A percentile compares a stretch with the other conserved stretches of the same genome.
These are phyloP conservation scores for Bonnemaisonia californica DNA, from an alignment of 31 red algal genomes.

Conservation along the genomic window DNA sequence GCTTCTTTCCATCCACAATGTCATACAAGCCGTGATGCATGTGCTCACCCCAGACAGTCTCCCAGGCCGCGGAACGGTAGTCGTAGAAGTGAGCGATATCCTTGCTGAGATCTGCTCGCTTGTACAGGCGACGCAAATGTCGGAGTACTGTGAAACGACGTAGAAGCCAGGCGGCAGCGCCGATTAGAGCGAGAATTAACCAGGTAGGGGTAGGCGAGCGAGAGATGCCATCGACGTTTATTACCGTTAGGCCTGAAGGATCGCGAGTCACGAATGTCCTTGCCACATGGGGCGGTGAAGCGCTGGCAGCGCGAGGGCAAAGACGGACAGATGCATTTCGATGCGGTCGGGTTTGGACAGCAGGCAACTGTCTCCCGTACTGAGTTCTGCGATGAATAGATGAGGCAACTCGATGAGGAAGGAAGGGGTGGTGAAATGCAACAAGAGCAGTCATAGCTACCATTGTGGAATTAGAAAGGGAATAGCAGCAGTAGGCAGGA, in stretches of 20 bases:
- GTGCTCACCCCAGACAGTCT: conserved; percentile 94
- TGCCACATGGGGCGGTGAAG: not conserved
- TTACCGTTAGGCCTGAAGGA: conserved; percentile 26
- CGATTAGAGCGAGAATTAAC: conserved; percentile 32
- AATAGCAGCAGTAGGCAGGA: too few relatives aligned
- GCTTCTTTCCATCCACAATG: conserved; percentile 27
- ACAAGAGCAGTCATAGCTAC: too few relatives aligned
- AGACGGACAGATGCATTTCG: too few relatives aligned
- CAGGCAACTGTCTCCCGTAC: too few relatives aligned
- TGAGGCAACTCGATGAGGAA: not conserved
- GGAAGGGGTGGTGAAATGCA: not conserved
- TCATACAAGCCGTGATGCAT: conserved; percentile 97
- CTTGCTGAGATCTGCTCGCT: conserved; percentile 49
- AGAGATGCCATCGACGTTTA: conserved; percentile 19
- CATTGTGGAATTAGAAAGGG: too few relatives aligned
- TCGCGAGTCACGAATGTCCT: conserved; percentile 24
- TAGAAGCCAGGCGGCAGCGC: conserved; percentile 29
- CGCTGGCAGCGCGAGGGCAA: too few relatives aligned
- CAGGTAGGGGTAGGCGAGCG: conserved; percentile 26
- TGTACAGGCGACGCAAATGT: conserved; percentile 28
- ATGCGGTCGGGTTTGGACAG: too few relatives aligned
- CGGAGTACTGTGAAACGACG: conserved; percentile 43
- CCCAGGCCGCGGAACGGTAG: conserved; percentile 76
- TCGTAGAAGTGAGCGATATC: conserved; percentile 93
- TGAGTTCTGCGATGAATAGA: not conserved